Conservation (phyloP, 176 grass and related monocot species). For the Sorghum bicolor region DNA sequence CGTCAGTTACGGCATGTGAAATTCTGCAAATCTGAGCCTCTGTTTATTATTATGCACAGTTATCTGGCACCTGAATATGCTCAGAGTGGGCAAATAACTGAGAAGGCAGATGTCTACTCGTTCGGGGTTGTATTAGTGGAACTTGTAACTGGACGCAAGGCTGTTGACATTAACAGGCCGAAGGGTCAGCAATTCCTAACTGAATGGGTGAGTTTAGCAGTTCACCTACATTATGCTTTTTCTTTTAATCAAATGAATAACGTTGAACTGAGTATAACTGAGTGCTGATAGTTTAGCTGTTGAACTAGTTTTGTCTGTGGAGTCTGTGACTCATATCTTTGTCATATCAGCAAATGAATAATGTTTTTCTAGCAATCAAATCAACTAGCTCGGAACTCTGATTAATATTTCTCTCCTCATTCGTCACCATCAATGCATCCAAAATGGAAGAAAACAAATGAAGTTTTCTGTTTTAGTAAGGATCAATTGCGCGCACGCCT, state of each 20-base stretch:
- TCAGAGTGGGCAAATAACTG: constrained; percentile 89
- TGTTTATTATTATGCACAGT: constrained; percentile 27
- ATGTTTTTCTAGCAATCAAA: neutral
- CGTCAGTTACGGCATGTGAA: neutral
- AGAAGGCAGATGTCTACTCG: constrained; percentile 96
- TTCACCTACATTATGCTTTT: neutral
- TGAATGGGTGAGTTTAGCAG: constrained; percentile 72
- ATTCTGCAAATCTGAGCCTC: neutral
- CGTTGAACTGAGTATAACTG: neutral
- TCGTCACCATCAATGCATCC: neutral
- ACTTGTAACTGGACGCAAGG: constrained; percentile 89
- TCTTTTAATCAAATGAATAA: no score
- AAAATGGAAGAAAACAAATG: neutral
- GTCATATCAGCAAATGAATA: neutral
- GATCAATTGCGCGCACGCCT: neutral
- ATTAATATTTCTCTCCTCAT: neutral
- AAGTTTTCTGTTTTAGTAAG: neutral
- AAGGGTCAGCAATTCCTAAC: constrained; percentile 98
- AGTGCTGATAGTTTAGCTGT: neutral
- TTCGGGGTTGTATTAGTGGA: constrained; percentile 93
- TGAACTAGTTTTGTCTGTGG: neutral
- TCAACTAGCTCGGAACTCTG: neutral
- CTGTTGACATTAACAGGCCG: constrained; percentile 88
- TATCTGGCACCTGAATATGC: constrained; percentile 88
- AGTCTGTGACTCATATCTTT: neutral